Evolutionary conservation across 2,329 filamentous ascomycete species (phyloP).

Genomic region (Sclerotinia trifoliorum): DNA sequence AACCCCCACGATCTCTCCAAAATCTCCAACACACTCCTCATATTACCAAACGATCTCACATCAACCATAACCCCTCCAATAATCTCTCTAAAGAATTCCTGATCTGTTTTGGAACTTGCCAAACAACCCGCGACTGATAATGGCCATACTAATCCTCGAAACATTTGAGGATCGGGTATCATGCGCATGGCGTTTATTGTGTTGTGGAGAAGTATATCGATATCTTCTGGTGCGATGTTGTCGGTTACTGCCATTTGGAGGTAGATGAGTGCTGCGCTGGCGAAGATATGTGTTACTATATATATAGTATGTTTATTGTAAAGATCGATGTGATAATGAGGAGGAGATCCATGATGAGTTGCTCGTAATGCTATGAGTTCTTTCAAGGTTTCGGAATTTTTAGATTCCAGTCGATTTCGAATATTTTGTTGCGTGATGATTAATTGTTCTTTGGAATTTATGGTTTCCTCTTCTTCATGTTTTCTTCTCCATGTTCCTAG

Average conservation of each 20-base stretch:
- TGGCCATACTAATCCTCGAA: slow-evolving; percentile 28
- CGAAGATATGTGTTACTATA: slow-evolving; percentile 28
- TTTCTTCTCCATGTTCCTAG: slow-evolving; percentile 57
- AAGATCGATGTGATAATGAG: neutral
- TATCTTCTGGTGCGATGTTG: neutral
- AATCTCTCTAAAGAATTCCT: slow-evolving; percentile 26
- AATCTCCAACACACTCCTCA: slow-evolving; percentile 23
- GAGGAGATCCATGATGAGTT: neutral
- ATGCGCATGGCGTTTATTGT: slow-evolving; percentile 24
- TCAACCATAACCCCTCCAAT: slow-evolving; percentile 16
- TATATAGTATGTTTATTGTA: slow-evolving; percentile 21
- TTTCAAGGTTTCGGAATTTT: slow-evolving; percentile 1
- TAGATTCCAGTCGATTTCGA: neutral
- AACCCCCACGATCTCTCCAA: slow-evolving; percentile 29
- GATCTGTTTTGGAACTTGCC: slow-evolving; percentile 23
- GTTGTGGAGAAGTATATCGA: slow-evolving; percentile 18
- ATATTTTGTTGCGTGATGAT: slow-evolving; percentile 7
- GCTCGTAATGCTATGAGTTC: slow-evolving; percentile 6
- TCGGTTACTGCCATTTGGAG: slow-evolving; percentile 23
- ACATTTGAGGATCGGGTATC: slow-evolving; percentile 25
- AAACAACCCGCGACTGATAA: slow-evolving; percentile 31
- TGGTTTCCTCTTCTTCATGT: slow-evolving; percentile 44
- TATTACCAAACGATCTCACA: slow-evolving; percentile 26
- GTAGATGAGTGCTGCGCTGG: slow-evolving; percentile 28
- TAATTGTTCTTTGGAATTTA: slow-evolving; percentile 5